These are phyloP conservation scores for Pseudonectria foliicola DNA, from an alignment of 2,329 filamentous ascomycete genomes.

Conservation along the genomic window DNA sequence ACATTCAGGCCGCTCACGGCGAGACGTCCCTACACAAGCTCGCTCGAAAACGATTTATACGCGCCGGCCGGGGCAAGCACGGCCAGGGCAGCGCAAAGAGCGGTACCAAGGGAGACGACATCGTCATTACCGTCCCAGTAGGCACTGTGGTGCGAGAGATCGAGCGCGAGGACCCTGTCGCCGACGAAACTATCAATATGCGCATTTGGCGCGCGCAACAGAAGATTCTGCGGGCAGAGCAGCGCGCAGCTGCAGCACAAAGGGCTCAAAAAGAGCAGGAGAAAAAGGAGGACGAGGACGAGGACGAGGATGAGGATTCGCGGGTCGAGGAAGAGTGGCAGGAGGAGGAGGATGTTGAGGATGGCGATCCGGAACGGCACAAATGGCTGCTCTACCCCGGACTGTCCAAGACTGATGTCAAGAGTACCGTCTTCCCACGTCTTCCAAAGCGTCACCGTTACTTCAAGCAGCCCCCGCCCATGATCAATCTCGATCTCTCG, in stretches of 20 bases:
- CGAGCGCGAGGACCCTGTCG: constrained; percentile 67
- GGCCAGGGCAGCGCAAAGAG: constrained; percentile 67
- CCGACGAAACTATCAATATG: constrained; percentile 48
- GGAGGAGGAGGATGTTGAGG: constrained; percentile 29
- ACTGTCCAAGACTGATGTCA: constrained; percentile 62
- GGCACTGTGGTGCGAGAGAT: constrained; percentile 87
- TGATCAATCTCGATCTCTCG: constrained; percentile 66
- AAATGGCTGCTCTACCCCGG: constrained; percentile 88
- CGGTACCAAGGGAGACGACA: constrained; percentile 76
- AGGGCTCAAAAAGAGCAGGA: constrained; percentile 15
- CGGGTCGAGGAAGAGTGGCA: constrained; percentile 7
- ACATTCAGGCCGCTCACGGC: constrained; percentile 85
- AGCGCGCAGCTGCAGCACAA: constrained; percentile 29
- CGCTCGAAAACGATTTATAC: constrained; percentile 65
- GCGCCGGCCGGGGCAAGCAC: constrained; percentile 68
- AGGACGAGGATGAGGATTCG: constrained; percentile 10
- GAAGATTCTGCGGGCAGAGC: constrained; percentile 26
- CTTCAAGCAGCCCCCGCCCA: constrained; percentile 62
- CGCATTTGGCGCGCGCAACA: constrained; percentile 25
- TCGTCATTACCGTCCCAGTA: constrained; percentile 84
- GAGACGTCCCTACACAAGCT: constrained; percentile 93
- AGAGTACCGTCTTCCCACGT: constrained; percentile 40
- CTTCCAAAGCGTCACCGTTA: constrained; percentile 45
- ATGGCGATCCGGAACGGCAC: constrained; percentile 46
- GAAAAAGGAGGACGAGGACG: constrained; percentile 8